Conservation (phyloP, 805 yeast species). For the Saccharomycopsis olivae region DNA sequence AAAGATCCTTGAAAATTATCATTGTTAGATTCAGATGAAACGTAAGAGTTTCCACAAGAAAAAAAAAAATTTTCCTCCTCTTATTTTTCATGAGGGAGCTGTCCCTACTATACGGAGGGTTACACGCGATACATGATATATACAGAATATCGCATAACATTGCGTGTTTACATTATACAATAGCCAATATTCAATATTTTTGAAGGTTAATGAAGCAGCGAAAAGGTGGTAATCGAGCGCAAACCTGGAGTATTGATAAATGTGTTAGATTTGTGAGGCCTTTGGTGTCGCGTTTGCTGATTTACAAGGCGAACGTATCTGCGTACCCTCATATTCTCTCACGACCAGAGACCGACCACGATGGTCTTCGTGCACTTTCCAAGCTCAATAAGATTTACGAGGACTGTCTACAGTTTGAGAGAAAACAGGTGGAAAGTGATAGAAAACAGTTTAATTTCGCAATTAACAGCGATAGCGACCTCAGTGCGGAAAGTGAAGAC, state of each 20-base stretch:
- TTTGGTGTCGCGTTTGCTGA: no score
- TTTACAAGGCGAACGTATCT: no score
- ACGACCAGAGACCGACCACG: not conserved
- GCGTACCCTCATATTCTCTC: not conserved
- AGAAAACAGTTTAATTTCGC: not conserved
- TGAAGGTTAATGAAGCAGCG: not conserved
- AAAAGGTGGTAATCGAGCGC: no score
- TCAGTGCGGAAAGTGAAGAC: not conserved
- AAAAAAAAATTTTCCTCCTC: not conserved
- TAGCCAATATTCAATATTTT: no score
- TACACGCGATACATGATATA: not conserved
- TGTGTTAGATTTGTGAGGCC: no score
- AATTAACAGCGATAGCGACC: not conserved
- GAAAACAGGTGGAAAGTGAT: not conserved
- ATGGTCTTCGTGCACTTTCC: no score
- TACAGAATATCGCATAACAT: not conserved
- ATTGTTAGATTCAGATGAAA: not conserved
- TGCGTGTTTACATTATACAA: not conserved
- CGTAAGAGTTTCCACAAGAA: not conserved
- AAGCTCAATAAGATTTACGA: not conserved
- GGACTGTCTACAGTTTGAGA: not conserved
- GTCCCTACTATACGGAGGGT: no score
- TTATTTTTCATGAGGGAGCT: not conserved
- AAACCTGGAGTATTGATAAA: no score
- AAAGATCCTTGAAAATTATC: conserved; percentile 42